Base-by-base conservation (phyloP, 78 protist species). In the Diacronema lutheri region DNA sequence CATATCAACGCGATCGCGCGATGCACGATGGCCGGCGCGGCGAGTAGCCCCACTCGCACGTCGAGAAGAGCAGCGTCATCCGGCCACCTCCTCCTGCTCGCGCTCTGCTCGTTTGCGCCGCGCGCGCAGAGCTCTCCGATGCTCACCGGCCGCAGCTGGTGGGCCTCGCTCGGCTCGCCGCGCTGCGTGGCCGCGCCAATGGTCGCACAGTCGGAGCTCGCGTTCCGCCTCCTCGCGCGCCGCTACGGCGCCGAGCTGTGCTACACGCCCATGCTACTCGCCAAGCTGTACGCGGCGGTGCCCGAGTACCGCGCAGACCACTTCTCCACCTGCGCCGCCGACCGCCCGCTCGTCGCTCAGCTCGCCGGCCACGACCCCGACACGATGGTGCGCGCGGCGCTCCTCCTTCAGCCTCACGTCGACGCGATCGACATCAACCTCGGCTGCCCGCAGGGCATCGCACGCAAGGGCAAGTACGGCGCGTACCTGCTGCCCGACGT, bases 201-300 rank as follows among this genome's bases (percentile, higher is more conserved):
- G 95, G 94, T 96, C 25, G 97, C 92, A 58, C 89, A 61, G 46
- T 66, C 87, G 33, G 97, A 95, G 92, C 90, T 91, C 20, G 60
- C 94, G 9, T 93, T 92, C 89, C 83, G 97, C 29, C 0, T 91
- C 73, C 85, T 95, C 25, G 74, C 92, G 79, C 26, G 85, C 57
- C 40, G 69, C 21, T 77, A 93, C 81, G 94, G 94, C 50, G 61
- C 79, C 33, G 90, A 16, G 9, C 61, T 41, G 40, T 1, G 62
- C 14, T 74, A 74, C 81, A 74, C 81, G 40, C 81, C 81, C 5
- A 74, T 74, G 81, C 61, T 74, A 0, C 81, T 41, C 81, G 61
- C 65, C 40, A 5, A 58, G 29, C 61, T 74, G n/a, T 14, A 50
- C 20, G 38, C 23, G 1, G 62, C 44, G 62, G 64, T 5, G 46